Evolutionary conservation across 2,329 filamentous ascomycete genomes (phyloP), one percentile per base, ranked within the genome.

Genomic region (Fusarium caatingaense): DNA sequence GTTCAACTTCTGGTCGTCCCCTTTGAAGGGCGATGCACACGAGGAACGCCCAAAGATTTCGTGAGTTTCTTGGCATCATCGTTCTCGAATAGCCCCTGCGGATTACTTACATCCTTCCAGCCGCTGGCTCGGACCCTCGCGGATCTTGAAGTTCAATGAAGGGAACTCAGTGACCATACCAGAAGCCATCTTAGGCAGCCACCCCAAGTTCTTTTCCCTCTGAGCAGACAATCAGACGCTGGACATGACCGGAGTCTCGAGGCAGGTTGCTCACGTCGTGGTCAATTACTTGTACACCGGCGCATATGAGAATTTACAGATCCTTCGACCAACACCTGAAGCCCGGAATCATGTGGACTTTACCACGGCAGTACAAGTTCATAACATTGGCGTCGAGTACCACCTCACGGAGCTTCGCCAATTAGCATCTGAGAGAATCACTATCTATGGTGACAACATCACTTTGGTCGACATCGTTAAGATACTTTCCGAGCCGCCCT

Each of bases 271-370:
- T 8, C 49, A 53, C 11, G 16, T 42, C 7, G 2, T 42, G 8
- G 15, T 53, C 8, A 23, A 53, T 16, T 53, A 53, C 12, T 11
- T 42, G 7, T n/a, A 42, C 18, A 42, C 18, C 7, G 27, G 41
- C 5, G 12, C 40, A n/a, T 51, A 51, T n/a, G 32, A 51, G 34
- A 51, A 41, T 9, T n/a, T 41, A 8, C 15, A 51, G 18, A 16
- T 42, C 5, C n/a, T 28, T 2, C 10, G 25, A 16, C 0, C 25
- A 5, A 55, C 40, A 2, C 12, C 23, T 11, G 28, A 3, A 0
- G 20, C 30, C 8, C 20, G 40, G 10, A 23, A 28, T 6, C 8
- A 15, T 16, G 8, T n/a, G 3, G 51, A 45, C 16, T 55, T 55
- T 20, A 34, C 11, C 11, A 45, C 40, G 2, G 51, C 16, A 5